phyloP scores from a whole-genome alignment of 306 rosid genomes.

The Acmispon strigosus region DNA sequence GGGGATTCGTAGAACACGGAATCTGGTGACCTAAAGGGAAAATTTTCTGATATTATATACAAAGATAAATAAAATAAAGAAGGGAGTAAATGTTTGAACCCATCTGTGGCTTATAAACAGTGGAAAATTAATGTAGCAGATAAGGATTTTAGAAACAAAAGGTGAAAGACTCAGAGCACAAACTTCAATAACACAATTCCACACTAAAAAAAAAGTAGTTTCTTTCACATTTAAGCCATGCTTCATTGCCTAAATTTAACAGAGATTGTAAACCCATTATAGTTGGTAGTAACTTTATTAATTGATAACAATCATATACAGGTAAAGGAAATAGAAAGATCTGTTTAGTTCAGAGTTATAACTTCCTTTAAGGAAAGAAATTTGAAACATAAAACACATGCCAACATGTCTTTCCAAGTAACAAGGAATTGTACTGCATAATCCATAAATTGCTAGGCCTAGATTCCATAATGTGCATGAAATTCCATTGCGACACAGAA shows the following conservation, averaged over 20 bases:
- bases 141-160: not conserved
- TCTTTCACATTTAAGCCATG: not conserved
- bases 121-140: not conserved
- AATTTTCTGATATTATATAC: not conserved
- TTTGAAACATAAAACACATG: not conserved
- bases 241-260: not conserved
- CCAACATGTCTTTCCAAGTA: not conserved
- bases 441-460: not conserved
- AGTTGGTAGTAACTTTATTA: not conserved
- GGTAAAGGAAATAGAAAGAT: not conserved
- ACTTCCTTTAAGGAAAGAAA: not conserved
- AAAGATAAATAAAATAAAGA: not conserved
- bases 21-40: constrained; percentile 51
- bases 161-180: not conserved
- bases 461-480: not conserved
- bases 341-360: not conserved
- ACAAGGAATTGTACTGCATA: not conserved
- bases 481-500: not conserved
- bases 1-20: constrained; percentile 65
- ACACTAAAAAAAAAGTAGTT: not conserved
- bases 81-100: not conserved
- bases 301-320: not conserved
- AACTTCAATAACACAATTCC: not conserved
- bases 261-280: not conserved
- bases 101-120: not conserved